Percentiles rank a stretch among this genome's conserved stretches.
Conservation (phyloP, 2,329 filamentous ascomycete species). For the Aspergillus amoenus region DNA sequence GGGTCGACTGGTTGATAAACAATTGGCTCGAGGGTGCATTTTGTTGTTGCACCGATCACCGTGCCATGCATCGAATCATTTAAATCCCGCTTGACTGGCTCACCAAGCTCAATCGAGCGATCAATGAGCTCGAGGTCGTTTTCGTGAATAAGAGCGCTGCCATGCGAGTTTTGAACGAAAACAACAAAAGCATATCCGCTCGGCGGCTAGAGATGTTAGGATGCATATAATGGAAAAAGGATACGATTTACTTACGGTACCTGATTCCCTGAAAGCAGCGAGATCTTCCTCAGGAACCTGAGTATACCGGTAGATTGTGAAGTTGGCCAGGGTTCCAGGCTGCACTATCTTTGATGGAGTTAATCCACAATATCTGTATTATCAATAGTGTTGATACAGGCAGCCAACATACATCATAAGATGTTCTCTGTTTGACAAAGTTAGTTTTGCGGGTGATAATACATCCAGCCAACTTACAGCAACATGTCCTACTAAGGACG, state of each 20-base stretch:
- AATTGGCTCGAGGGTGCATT: constrained; percentile 45
- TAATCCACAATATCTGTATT: background rate
- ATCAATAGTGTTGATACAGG: background rate
- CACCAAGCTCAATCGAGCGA: constrained; percentile 55
- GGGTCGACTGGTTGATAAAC: constrained; percentile 22
- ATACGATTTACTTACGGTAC: constrained; percentile 15
- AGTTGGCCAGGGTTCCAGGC: constrained; percentile 31
- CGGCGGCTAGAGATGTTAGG: constrained; percentile 41
- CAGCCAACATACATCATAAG: constrained; percentile 16
- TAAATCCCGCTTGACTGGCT: constrained; percentile 53
- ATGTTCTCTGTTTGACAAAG: constrained; percentile 10
- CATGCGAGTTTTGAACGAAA: constrained; percentile 37
- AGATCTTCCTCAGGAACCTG: constrained; percentile 29
- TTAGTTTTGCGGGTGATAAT: background rate
- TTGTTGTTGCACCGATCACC: constrained; percentile 50
- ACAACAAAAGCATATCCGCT: constrained; percentile 52
- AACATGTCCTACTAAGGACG: constrained; percentile 19
- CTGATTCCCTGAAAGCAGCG: constrained; percentile 23
- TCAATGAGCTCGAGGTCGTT: constrained; percentile 53
- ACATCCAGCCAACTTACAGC: constrained; percentile 14
- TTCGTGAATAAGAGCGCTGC: constrained; percentile 44
- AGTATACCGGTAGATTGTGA: constrained; percentile 29
- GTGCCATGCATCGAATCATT: constrained; percentile 55
- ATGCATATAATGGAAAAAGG: background rate
- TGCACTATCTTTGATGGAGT: constrained; percentile 18